Base-by-base conservation (phyloP, 78 protist species). In the Isochrysis galbana region DNA sequence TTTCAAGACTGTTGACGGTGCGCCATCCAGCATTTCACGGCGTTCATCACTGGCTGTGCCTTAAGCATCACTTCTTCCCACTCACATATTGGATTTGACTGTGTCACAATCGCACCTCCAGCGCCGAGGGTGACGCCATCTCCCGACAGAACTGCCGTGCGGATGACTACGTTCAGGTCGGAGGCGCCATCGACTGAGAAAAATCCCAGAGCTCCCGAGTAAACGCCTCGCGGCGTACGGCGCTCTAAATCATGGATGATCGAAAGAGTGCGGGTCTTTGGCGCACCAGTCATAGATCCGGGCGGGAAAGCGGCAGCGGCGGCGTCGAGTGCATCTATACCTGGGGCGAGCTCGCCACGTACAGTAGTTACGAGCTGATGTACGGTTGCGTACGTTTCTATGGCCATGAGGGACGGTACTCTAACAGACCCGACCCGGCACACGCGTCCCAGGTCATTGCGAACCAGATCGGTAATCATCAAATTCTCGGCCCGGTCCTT, bases 271-370 rank as follows among this genome's bases (percentile, higher is more conserved):
- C 97, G 93, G 39, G 22, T 3, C 41, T 48, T 48, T 21, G 97
- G 97, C 5, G 97, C 97, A 4, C 97, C 97, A 0, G 96, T 95
- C 95, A 96, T 96, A 51, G 95, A 93, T 2, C 97, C 97, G 3
- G 78, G 87, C 48, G 96, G 97, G 93, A 91, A 93, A 80, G 95
- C 46, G 25, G 86, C 90, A 26, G 47, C 45, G 88, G 89, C 44
- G n/a, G 74, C 87, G 54, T 90, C 93, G 36, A 90, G 4, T 7
- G 92, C 82, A 42, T 46, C 42, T 36, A 72, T 1, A 4, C 54
- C 69, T 2, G 29, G 61, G 11, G 21, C 54, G n/a, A 94, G 91
- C 34, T 42, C 21, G 23, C 93, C 95, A 14, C 29, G 4, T 11
- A 61, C 74, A 21, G 97, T 95, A 10, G 96, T 61, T 34, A 96